Conservation (phyloP, 192 early-diverging fungal species). For the Backusella australiensis region DNA sequence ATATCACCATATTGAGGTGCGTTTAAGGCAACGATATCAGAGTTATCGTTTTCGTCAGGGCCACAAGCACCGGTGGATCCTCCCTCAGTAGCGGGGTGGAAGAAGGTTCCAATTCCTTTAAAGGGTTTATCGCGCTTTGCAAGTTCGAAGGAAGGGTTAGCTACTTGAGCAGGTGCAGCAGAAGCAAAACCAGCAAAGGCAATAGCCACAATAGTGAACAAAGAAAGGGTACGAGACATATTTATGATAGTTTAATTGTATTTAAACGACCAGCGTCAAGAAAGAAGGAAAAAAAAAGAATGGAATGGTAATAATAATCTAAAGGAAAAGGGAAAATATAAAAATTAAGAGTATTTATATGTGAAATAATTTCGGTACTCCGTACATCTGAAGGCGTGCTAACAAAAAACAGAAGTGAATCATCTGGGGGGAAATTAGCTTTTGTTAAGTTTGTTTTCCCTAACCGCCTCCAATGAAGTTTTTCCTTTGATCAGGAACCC, state of each 20-base stretch:
- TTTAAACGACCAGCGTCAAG: slow-evolving; percentile 28
- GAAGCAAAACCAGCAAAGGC: background rate
- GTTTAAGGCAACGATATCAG: slow-evolving; percentile 31
- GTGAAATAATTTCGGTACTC: background rate
- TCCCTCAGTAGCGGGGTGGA: slow-evolving; percentile 33
- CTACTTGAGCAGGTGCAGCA: slow-evolving; percentile 3
- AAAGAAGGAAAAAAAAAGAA: slow-evolving; percentile 14
- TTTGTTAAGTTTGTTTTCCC: background rate
- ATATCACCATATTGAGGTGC: slow-evolving; percentile 28
- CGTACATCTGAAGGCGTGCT: background rate
- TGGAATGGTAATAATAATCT: background rate
- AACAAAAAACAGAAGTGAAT: background rate
- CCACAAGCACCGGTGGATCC: slow-evolving; percentile 32
- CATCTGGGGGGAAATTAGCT: background rate
- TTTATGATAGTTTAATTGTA: background rate
- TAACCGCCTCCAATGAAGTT: background rate
- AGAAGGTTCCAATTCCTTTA: slow-evolving; percentile 29
- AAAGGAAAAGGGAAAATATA: background rate
- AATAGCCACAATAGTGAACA: slow-evolving; percentile 16
- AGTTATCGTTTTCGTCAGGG: slow-evolving; percentile 18
- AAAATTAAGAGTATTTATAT: background rate
- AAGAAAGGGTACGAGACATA: slow-evolving; percentile 12
- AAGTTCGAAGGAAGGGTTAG: background rate
- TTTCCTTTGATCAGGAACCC: background rate
- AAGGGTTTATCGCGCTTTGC: background rate